Evolutionary conservation across 768 basidiomycete species (phyloP), one percentile per base, ranked within the genome.

Genomic region (Boletus tylopilopsis): DNA sequence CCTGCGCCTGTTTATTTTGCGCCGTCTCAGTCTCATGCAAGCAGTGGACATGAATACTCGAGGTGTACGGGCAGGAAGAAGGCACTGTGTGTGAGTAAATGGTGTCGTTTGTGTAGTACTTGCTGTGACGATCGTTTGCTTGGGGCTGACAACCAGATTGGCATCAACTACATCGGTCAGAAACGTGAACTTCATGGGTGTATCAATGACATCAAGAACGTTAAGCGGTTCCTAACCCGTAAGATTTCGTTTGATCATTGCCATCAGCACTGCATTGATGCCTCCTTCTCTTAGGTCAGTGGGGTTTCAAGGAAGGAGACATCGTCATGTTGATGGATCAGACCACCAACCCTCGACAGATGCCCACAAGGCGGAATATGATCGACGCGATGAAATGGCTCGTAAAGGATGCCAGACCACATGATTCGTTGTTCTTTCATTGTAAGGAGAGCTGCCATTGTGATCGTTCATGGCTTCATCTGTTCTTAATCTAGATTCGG

Each of bases 341-440:
- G 47, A 63, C 73, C 0, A 53, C 50, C 3, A 71, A 74, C 46
- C 66, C 68, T 16, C 69, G 75, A 33, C 69, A 76, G 50, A 65
- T 73, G 49, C 81, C 81, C 0, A 84, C 79, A 2, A 63, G 71
- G 42, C 63, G 56, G 39, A 84, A 84, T 60, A 81, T 84, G 61
- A 66, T 80, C n/a, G 68, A 71, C 3, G 81, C 77, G 3, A 80
- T 80, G 77, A 68, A 69, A 38, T 84, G 82, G 82, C 78, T 93
- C 33, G 85, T 92, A 6, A 69, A 73, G 13, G 80, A 76, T 47
- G 92, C 90, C 2, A 72, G 70, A 35, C 73, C 78, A 2, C 78
- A 89, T 47, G 88, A 90, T 64, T 82, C 87, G 2, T 68, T 90
- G 3, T 89, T 90, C 64, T 83, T 90, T 58, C 89, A 90, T 55